Evolutionary conservation across 2,329 filamentous ascomycete species (phyloP).

Genomic region (Botrytis cinerea): DNA sequence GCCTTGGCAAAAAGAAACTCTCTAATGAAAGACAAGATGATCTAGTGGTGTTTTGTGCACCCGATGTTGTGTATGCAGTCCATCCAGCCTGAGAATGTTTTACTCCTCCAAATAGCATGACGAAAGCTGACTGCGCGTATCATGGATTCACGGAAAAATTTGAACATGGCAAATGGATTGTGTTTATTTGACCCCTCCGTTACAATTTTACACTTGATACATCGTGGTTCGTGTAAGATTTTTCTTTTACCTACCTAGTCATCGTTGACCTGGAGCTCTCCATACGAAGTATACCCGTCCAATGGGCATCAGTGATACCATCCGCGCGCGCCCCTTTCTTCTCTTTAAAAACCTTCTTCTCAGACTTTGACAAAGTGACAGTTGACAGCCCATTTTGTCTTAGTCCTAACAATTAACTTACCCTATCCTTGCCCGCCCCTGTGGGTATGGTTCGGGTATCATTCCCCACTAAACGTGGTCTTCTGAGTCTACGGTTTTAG

Average conservation of each 20-base stretch:
- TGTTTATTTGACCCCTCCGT: background rate
- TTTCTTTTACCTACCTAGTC: background rate
- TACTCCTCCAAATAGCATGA: background rate
- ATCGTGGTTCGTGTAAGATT: background rate
- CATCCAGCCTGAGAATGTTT: constrained; percentile 16
- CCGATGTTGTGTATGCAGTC: constrained; percentile 24
- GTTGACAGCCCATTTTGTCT: constrained; percentile 23
- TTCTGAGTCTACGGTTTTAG: constrained; percentile 24
- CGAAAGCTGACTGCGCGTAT: constrained; percentile 3
- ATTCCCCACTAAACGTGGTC: constrained; percentile 27
- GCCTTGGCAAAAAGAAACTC: constrained; percentile 17
- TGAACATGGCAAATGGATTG: background rate
- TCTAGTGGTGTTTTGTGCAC: constrained; percentile 13
- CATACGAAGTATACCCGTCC: constrained; percentile 5
- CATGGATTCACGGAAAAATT: background rate
- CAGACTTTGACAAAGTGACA: constrained; percentile 14
- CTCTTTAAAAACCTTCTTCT: constrained; percentile 16
- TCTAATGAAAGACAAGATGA: constrained; percentile 21
- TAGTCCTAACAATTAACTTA: background rate
- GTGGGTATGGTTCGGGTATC: constrained; percentile 31
- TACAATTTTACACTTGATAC: background rate
- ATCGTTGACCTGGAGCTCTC: background rate
- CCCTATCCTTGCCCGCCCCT: constrained; percentile 21
- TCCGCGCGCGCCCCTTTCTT: constrained; percentile 22
- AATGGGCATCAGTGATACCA: constrained; percentile 7